Base-by-base conservation (phyloP, 768 basidiomycete species). In the Russula compacta region DNA sequence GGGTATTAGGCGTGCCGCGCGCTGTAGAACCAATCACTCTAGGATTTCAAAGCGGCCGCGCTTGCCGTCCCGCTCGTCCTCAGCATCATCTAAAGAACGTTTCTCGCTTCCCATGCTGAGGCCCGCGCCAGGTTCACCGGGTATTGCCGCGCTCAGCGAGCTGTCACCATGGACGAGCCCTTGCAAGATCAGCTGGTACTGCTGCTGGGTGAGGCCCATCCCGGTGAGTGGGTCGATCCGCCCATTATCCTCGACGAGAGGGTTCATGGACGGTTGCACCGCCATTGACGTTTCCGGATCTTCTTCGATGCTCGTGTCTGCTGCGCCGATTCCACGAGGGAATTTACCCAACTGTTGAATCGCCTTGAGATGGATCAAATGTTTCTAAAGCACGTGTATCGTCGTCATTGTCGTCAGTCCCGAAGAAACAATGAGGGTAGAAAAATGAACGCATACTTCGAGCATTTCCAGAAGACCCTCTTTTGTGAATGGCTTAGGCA, bases 401-500 rank as follows among this genome's bases (percentile, higher is more conserved):
- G 7, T 2, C 53, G 40, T 47, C 29, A 47, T 39, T 1, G 15
- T 17, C 48, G 29, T 53, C 36, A 39, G 56, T 40, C 63, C 14
- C 6, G 35, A 56, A n/a, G 24, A 21, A 42, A 44, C 36, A 48
- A 40, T 43, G 32, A 32, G 32, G 52, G 67, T 69, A 32, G 17
- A 48, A 64, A 44, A 29, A 44, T 33, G 43, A 29, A 38, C 19
- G 47, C 72, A 43, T 56, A 90, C 89, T 76, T 98, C 95, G 63
- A 98, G 85, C 84, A 98, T 94, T 64, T 87, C 86, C 50, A 95
- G 75, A 35, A 98, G 76, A 15, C 89, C 89, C 69, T 94, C 85
- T 71, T 92, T 92, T n/a, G 91, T 95, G 75, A 98, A 98, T 3
- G 95, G 95, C 72, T 98, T 98, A 8, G 94, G 89, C 17, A 98